Evolutionary conservation across 2,329 filamentous ascomycete genomes (phyloP), one percentile per base, ranked within the genome.

Genomic region (Neonectria coccinea): DNA sequence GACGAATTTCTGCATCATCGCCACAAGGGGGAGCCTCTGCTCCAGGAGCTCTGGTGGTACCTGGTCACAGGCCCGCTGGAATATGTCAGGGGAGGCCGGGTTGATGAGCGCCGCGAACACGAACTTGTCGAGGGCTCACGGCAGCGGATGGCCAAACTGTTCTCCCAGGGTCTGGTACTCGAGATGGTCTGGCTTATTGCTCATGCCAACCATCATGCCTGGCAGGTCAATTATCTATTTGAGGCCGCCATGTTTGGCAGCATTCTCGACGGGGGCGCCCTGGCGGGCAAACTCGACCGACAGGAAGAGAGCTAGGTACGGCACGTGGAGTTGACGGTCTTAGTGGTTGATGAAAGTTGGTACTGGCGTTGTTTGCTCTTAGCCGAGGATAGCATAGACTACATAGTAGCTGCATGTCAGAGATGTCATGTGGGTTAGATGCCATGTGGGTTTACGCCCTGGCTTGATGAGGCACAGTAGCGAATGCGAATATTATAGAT

Each of bases 211-310:
- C 67, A 70, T 5, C 70, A 72, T 3, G 75, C 74, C 29, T 77
- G 75, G 75, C 74, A 76, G 51, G 67, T 77, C 2, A 77, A 77
- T 33, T 69, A 71, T 14, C 25, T 77, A 9, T 76, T 77, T 12
- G 74, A 77, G 54, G 75, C 75, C 4, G 75, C 75, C 47, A 77
- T 77, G 75, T 77, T 76, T 69, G 75, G 75, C 16, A 77, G 75
- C 11, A 71, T 77, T 27, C 68, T 77, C 2, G 75, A 77, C 27
- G 71, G 72, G 0, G 75, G 75, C 5, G 64, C 66, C 20, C 39
- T 77, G 51, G 68, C 67, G 6, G 74, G 75, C 41, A 77, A 77
- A 58, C 67, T 77, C 3, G 75, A 77, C 51, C 64, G 75, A 16
- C 64, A 71, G 44, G 69, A 71, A 9, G 67, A 70, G 56, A 39